Evolutionary conservation across 805 yeast species (phyloP).

Genomic region (Saccharomycopsis oosterbeekiorum): DNA sequence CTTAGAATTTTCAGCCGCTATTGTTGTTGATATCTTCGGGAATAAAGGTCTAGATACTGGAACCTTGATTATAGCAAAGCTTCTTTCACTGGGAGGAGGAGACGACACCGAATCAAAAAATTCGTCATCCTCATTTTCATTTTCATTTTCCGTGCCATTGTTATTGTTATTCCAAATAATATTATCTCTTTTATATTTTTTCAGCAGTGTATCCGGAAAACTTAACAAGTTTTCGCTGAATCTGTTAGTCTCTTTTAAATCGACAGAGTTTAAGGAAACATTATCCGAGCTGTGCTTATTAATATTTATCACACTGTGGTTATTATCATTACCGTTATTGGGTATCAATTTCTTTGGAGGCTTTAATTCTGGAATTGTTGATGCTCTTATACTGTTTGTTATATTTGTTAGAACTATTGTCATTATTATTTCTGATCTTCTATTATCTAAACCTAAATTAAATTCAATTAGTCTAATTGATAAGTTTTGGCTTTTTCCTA

Average conservation of each 20-base stretch:
- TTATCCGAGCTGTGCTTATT: background rate
- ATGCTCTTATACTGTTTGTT: background rate
- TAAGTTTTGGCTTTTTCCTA: too few species aligned
- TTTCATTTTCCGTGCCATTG: background rate
- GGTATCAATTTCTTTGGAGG: background rate
- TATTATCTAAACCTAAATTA: too few species aligned
- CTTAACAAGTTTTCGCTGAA: background rate
- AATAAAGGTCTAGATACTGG: background rate
- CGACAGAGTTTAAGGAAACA: background rate
- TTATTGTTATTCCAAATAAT: background rate
- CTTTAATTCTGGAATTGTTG: background rate
- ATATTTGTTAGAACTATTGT: background rate
- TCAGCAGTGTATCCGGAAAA: background rate
- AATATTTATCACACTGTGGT: background rate
- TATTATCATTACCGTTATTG: background rate
- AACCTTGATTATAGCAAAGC: background rate
- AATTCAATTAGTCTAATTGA: too few species aligned
- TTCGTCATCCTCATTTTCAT: background rate
- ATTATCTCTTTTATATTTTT: background rate
- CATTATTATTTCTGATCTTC: background rate
- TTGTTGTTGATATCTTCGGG: background rate
- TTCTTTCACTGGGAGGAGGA: background rate
- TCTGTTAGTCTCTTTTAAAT: background rate
- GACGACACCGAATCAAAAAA: background rate
- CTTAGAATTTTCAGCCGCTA: background rate